Conservation (phyloP, 495 filamentous ascomycete species). For the Saxophila tyrrhenica region DNA sequence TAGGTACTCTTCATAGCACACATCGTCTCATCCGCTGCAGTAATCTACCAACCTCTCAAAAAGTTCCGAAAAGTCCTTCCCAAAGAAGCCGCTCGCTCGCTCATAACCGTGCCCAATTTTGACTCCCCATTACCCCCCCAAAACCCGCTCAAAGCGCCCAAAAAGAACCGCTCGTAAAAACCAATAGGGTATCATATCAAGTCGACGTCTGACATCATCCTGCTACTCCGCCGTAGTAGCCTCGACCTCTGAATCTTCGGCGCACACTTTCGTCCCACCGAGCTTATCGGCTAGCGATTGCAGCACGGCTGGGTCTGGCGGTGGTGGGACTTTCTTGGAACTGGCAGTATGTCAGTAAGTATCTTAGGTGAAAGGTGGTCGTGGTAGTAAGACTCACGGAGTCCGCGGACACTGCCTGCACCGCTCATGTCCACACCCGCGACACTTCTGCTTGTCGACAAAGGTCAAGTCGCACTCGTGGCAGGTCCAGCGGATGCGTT, state of each 20-base stretch:
- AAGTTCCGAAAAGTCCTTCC: no score
- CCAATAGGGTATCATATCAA: neutral
- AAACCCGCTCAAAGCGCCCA: no score
- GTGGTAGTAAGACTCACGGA: constrained; percentile 8
- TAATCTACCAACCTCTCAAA: no score
- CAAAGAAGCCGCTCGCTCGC: neutral
- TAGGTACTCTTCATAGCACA: no score
- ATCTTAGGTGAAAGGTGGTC: no score
- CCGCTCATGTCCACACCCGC: constrained; percentile 8
- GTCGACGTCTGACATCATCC: neutral
- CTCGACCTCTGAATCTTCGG: neutral
- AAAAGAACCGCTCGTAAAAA: neutral
- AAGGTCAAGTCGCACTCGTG: constrained; percentile 3
- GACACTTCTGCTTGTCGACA: constrained; percentile 3
- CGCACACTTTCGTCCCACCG: neutral
- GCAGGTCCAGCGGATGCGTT: constrained; percentile 9
- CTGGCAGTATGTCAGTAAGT: neutral
- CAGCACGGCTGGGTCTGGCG: constrained; percentile 1
- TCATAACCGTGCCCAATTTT: no score
- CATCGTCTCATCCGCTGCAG: neutral
- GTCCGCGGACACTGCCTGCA: constrained; percentile 5
- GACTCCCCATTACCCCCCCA: no score
- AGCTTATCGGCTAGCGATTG: constrained; percentile 1
- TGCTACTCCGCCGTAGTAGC: neutral
- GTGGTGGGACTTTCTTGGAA: neutral